phyloP scores from a whole-genome alignment of 306 rosid species.

The Sophora flavescens region DNA sequence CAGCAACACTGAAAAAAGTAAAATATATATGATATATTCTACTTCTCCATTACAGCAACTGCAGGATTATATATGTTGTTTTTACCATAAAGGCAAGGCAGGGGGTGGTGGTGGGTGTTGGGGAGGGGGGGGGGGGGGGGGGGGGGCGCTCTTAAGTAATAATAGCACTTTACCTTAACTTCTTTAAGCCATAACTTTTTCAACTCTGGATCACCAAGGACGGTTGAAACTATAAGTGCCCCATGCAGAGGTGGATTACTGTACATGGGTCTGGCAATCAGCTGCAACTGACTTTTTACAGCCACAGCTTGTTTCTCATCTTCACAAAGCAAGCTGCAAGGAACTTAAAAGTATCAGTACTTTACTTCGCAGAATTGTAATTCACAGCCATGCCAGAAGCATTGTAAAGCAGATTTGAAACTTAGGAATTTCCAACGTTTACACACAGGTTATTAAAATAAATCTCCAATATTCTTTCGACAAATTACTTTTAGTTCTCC shows the following conservation, averaged over 20 bases:
- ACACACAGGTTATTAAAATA: neutral
- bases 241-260: conserved; percentile 98
- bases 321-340: conserved; percentile 84
- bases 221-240: conserved; percentile 78
- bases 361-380: conserved; percentile 13
- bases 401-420: conserved; percentile 15
- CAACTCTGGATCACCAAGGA: conserved; percentile 85
- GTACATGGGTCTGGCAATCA: conserved; percentile 94
- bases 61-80: conserved; percentile 1
- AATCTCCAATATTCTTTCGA: conserved; percentile 24
- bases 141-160: neutral
- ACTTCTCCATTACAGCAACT: conserved; percentile 1
- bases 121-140: neutral
- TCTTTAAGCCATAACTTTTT: conserved; percentile 86
- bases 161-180: conserved; percentile 73
- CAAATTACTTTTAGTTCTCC: conserved; percentile 19
- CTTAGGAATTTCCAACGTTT: conserved; percentile 4
- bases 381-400: conserved; percentile 34
- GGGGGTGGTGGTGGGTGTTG: too few species aligned
- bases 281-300: conserved; percentile 94
- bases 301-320: conserved; percentile 93
- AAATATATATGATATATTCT: conserved; percentile 16
- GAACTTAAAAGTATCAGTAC: conserved; percentile 13
- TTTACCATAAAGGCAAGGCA: conserved; percentile 18
- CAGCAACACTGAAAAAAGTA: neutral